Percentiles rank a stretch among this genome's conserved stretches.
Conservation (phyloP, 805 yeast genomes). For the Candida ficus region DNA sequence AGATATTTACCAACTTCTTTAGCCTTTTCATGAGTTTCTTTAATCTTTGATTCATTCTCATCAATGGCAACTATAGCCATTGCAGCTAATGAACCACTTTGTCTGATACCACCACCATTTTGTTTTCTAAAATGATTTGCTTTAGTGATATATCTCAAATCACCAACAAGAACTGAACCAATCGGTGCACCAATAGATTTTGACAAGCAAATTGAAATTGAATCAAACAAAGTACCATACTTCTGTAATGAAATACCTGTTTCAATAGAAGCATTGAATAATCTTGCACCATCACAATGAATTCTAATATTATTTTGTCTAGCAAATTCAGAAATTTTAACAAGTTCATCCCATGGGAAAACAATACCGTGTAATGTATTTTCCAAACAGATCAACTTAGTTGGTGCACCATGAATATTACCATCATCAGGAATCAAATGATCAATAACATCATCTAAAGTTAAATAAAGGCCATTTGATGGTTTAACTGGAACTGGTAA, state of each 20-base stretch:
- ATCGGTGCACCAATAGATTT: conserved; percentile 93
- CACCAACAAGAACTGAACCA: conserved; percentile 83
- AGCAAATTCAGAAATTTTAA: conserved; percentile 67
- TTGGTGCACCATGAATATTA: conserved; percentile 86
- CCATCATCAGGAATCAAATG: conserved; percentile 65
- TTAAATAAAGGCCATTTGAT: conserved; percentile 66
- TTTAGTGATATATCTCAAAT: conserved; percentile 47
- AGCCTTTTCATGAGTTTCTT: conserved; percentile 45
- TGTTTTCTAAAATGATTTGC: conserved; percentile 89
- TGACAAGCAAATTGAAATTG: conserved; percentile 82
- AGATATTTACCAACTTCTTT: conserved; percentile 48
- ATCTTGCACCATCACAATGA: conserved; percentile 94
- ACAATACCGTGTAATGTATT: conserved; percentile 84
- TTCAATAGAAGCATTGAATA: conserved; percentile 82
- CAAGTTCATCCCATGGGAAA: conserved; percentile 74
- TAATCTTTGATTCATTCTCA: conserved; percentile 51
- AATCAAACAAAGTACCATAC: conserved; percentile 74
- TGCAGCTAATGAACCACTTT: conserved; percentile 70
- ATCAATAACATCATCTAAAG: conserved; percentile 72
- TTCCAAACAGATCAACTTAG: conserved; percentile 77
- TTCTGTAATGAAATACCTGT: conserved; percentile 50
- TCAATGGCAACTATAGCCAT: conserved; percentile 79
- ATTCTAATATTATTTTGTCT: conserved; percentile 49
- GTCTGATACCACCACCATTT: conserved; percentile 92
- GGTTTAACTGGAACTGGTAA: conserved; percentile 86